These are phyloP conservation scores for Eimeria acervulina DNA, from an alignment of 169 alveolate genomes.

Conservation along the genomic window DNA sequence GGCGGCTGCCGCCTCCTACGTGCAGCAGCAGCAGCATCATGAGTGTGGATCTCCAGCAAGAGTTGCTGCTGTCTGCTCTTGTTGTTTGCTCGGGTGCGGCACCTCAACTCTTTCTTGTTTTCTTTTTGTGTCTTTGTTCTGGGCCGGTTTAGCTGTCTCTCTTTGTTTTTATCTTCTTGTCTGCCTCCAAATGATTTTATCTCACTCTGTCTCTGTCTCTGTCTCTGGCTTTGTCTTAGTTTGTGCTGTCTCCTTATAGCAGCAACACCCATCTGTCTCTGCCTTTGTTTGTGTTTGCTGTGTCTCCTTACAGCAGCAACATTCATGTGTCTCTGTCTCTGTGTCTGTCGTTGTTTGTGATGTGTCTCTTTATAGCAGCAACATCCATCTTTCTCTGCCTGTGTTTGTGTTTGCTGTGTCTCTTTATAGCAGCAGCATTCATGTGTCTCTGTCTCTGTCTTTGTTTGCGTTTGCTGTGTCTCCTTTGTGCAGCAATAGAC, in stretches of 20 bases:
- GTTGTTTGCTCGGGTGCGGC: too few relatives aligned
- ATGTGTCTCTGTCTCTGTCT: not conserved
- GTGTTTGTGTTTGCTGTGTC: too few relatives aligned
- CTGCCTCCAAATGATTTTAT: not conserved
- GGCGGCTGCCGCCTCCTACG: not conserved
- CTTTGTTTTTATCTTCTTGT: not conserved
- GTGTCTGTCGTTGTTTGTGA: not conserved
- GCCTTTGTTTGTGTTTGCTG: not conserved
- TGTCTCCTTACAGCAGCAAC: not conserved
- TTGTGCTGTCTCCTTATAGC: too few relatives aligned
- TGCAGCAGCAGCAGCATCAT: not conserved
- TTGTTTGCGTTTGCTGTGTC: slow-evolving; percentile 91
- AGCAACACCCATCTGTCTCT: not conserved
- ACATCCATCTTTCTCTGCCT: too few relatives aligned
- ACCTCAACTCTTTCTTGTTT: not conserved
- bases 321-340: not conserved
- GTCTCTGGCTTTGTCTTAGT: not conserved
- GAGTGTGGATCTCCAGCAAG: not conserved
- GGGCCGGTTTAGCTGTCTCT: not conserved
- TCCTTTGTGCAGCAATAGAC: slow-evolving; percentile 93
- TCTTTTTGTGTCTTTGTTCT: not conserved
- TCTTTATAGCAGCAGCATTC: not conserved
- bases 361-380: too few relatives aligned
- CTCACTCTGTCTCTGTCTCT: slow-evolving; percentile 32
- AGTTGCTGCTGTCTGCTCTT: not conserved